Base-by-base conservation (phyloP, 176 grass and related monocot genomes). In the Guadua angustifolia region DNA sequence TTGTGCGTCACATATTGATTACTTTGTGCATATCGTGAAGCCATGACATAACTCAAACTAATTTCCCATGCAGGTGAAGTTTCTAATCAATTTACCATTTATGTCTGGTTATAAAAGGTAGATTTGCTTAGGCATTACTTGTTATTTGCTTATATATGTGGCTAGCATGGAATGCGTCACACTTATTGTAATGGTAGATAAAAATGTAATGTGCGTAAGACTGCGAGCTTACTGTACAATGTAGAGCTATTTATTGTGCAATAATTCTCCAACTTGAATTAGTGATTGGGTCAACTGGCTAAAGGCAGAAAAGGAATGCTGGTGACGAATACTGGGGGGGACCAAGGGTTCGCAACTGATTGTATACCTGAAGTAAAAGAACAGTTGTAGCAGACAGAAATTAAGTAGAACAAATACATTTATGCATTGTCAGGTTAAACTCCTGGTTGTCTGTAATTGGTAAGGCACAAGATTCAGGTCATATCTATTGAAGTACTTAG, bases 151-250 rank as follows among this genome's bases (percentile, higher is more conserved):
- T 69, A 6, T 26, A 69, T 55, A 25, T 55, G 18, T 43, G 7
- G 40, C 7, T 68, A 40, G 66, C 36, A 15, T 69, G 33, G 14
- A 69, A 25, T 68, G 64, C 33, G 21, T 53, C 14, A 11, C 35
- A 18, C n/a, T 38, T 42, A 12, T 26, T 38, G 44, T 45, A 10
- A 46, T 65, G 53, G 71, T 51, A 75, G 11, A 81, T 69, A 26
- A 18, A 49, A 55, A 59, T 82, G 78, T 66, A 45, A 66, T n/a
- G 29, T 66, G 64, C 59, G 51, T 71, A 60, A 66, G 40, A 3
- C 71, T 69, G 62, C 71, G 50, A 75, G 50, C 40, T 82, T 71
- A 39, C 59, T 42, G 17, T 65, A 51, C 10, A 51, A 53, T 73
- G 15, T 53, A 60, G 13, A 75, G 15, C 24, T 62, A 49, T 15